Evolutionary conservation across 768 basidiomycete genomes (phyloP).

Genomic region (Pulveroboletus sp.): DNA sequence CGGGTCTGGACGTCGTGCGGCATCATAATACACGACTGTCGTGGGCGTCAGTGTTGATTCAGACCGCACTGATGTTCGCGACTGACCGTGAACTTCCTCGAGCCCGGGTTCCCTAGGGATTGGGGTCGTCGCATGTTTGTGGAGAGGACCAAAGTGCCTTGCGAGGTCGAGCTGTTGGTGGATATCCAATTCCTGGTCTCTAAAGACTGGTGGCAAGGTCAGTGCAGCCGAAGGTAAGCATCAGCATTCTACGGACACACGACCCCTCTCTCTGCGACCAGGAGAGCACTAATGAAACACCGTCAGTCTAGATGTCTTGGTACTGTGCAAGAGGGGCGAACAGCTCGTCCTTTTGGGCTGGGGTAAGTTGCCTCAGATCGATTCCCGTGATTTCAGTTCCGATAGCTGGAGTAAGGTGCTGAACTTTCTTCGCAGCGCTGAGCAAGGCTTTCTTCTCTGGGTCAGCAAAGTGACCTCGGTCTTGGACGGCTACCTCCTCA

Average conservation of each 20-base stretch:
- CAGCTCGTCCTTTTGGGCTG: constrained; percentile 76
- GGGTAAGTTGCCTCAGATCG: constrained; percentile 64
- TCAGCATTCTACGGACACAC: constrained; percentile 48
- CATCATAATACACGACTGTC: constrained; percentile 68
- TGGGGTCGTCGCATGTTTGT: constrained; percentile 80
- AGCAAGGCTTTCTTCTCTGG: constrained; percentile 63
- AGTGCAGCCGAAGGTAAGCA: not conserved
- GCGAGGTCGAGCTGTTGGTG: constrained; percentile 69
- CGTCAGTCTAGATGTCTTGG: constrained; percentile 5
- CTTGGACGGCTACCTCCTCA: constrained; percentile 50
- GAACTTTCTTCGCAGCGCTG: constrained; percentile 60
- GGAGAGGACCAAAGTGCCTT: constrained; percentile 67
- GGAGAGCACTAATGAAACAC: constrained; percentile 47
- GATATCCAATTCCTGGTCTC: constrained; percentile 66
- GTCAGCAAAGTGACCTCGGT: constrained; percentile 67
- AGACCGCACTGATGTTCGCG: not conserved
- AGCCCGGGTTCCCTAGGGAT: constrained; percentile 65
- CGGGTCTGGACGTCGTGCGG: constrained; percentile 56
- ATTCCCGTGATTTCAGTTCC: constrained; percentile 73
- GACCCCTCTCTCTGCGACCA: constrained; percentile 72
- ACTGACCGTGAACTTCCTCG: constrained; percentile 69
- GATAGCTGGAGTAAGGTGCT: constrained; percentile 63
- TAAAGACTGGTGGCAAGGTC: constrained; percentile 48
- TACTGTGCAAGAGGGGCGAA: constrained; percentile 30
- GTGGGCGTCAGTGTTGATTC: constrained; percentile 4